These are phyloP conservation scores for Pythium volutum DNA, from an alignment of 352 stramenopile genomes.

Conservation along the genomic window DNA sequence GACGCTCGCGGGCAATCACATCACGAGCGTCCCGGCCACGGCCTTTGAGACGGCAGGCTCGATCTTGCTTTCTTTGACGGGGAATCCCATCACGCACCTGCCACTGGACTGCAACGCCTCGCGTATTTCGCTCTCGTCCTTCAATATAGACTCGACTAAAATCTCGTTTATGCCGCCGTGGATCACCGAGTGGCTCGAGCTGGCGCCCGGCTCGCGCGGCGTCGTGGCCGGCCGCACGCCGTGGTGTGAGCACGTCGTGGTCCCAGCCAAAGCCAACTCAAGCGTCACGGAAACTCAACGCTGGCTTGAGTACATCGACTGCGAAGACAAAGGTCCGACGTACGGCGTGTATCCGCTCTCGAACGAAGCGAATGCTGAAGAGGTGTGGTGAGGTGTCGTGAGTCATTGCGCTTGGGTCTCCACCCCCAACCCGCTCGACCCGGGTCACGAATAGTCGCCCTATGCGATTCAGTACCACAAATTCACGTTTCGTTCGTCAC, in stretches of 20 bases:
- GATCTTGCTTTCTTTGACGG: neutral
- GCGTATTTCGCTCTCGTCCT: neutral
- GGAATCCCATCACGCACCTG: neutral
- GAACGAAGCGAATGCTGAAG: neutral
- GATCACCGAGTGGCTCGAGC: neutral
- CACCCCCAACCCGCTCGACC: too few species aligned
- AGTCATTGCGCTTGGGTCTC: too few species aligned
- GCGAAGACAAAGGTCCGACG: neutral
- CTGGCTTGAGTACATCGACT: slow-evolving; percentile 1
- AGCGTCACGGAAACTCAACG: neutral
- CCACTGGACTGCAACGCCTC: neutral
- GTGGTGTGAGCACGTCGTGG: neutral
- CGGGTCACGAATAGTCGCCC: too few species aligned
- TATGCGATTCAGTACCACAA: too few species aligned
- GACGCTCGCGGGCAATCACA: slow-evolving; percentile 6
- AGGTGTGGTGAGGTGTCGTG: slow-evolving; percentile 9
- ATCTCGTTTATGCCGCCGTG: neutral
- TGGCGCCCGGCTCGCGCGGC: neutral
- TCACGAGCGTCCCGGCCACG: neutral
- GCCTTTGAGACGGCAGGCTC: neutral
- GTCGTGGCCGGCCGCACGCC: slow-evolving; percentile 1
- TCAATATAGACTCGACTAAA: neutral
- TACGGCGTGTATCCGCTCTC: slow-evolving; percentile 1
- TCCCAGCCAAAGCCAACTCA: neutral
- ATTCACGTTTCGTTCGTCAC: neutral